Evolutionary conservation across 768 basidiomycete species (phyloP).

Genomic region (Lyophyllum atratum): DNA sequence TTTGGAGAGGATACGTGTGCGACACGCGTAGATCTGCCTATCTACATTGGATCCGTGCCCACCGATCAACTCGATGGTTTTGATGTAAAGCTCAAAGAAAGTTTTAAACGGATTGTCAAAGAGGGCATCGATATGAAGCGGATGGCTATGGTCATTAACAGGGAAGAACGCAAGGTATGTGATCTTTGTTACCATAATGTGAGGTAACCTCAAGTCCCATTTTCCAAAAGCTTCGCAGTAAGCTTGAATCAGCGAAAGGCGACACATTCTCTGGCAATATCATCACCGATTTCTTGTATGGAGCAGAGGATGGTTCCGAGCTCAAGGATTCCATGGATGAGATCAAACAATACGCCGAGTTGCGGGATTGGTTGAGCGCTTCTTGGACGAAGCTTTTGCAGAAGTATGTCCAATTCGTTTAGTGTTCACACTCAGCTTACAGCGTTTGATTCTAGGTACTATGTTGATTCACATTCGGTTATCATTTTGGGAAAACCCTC

Average conservation of each 20-base stretch:
- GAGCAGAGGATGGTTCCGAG: constrained; percentile 79
- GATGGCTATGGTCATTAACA: constrained; percentile 82
- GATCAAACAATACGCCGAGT: constrained; percentile 64
- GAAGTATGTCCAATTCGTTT: constrained; percentile 45
- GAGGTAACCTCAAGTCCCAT: constrained; percentile 6
- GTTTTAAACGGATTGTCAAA: constrained; percentile 66
- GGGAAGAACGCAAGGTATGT: constrained; percentile 84
- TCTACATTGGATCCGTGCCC: constrained; percentile 86
- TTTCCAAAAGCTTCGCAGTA: constrained; percentile 71
- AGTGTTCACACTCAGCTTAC: constrained; percentile 1
- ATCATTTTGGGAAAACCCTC: constrained; percentile 91
- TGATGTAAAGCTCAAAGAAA: constrained; percentile 63
- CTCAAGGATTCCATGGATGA: constrained; percentile 75
- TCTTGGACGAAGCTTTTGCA: constrained; percentile 80
- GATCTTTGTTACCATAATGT: not conserved
- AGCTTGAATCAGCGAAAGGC: constrained; percentile 80
- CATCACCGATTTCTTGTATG: constrained; percentile 87
- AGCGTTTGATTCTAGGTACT: constrained; percentile 59
- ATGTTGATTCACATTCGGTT: constrained; percentile 68
- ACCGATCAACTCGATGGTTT: constrained; percentile 76
- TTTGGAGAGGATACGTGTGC: constrained; percentile 79
- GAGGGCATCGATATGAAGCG: constrained; percentile 89
- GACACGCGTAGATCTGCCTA: constrained; percentile 67
- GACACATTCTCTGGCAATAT: constrained; percentile 76
- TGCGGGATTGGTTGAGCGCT: constrained; percentile 70